Percentiles rank a stretch among this genome's conserved stretches.
Conservation (phyloP, 805 yeast species). For the Danielia reshetovae region DNA sequence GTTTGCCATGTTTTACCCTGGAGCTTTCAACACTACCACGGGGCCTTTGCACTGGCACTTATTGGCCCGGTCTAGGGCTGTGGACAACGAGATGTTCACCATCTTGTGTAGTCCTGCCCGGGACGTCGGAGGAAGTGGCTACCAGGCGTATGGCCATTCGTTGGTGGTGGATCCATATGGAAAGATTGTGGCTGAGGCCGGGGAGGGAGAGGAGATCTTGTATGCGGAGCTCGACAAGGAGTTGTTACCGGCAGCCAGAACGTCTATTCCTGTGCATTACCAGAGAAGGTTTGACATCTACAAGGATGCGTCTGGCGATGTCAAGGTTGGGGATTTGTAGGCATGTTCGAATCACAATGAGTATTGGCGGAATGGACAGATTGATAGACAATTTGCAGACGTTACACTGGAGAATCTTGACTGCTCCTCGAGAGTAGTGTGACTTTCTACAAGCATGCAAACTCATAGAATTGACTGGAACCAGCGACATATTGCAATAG, state of each 20-base stretch:
- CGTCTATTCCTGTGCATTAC: conserved; percentile 60
- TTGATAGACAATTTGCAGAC: too few relatives aligned
- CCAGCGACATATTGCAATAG: too few relatives aligned
- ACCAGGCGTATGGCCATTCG: conserved; percentile 68
- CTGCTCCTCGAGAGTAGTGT: too few relatives aligned
- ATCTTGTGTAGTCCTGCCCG: conserved; percentile 88
- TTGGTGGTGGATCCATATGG: conserved; percentile 63
- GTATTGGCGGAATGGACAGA: too few relatives aligned
- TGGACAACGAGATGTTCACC: conserved; percentile 57
- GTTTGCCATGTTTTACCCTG: conserved; percentile 77
- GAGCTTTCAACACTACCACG: conserved; percentile 80
- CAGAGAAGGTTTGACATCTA: conserved; percentile 74
- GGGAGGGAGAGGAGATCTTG: conserved; percentile 70
- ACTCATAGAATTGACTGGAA: too few relatives aligned
- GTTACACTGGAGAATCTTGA: too few relatives aligned
- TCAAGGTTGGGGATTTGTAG: conserved; percentile 12
- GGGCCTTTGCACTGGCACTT: conserved; percentile 84
- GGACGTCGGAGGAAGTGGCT: conserved; percentile 49
- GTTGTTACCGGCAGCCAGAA: conserved; percentile 52
- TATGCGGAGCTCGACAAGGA: conserved; percentile 71
- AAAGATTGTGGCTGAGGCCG: conserved; percentile 63
- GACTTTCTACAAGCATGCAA: too few relatives aligned
- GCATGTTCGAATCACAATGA: too few relatives aligned
- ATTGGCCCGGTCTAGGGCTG: conserved; percentile 67
- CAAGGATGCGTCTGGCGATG: conserved; percentile 28